Conservation (phyloP, 345 rosid genomes). For the Atalantia buxifolia region DNA sequence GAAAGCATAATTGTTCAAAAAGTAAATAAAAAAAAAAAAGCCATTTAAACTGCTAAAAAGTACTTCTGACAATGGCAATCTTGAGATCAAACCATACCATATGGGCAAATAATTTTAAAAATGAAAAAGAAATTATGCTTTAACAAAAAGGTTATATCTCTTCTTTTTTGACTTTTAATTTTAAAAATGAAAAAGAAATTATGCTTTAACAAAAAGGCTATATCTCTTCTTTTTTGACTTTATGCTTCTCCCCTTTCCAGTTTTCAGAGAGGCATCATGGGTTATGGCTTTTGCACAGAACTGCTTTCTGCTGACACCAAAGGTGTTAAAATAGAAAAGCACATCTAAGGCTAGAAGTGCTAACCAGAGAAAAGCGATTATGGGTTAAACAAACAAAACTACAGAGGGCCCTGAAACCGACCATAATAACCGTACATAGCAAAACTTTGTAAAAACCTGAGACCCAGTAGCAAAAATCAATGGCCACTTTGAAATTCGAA, state of each 20-base stretch:
- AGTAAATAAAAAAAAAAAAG: not conserved
- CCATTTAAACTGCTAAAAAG: not conserved
- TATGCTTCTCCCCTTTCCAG: no score
- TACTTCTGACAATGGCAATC: not conserved
- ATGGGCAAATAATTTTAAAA: not conserved
- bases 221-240: not conserved
- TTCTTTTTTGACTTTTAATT: not conserved
- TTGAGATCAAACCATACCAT: not conserved
- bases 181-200: not conserved
- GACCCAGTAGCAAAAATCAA: not conserved
- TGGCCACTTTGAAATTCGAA: not conserved
- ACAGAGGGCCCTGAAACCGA: constrained; percentile 1
- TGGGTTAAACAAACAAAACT: not conserved
- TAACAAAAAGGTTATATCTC: not conserved
- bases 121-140: not conserved
- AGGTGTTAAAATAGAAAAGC: not conserved
- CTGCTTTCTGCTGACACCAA: constrained; percentile 6
- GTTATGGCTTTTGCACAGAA: not conserved
- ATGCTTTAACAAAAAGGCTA: not conserved
- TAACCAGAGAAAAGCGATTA: not conserved
- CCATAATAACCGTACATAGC: not conserved
- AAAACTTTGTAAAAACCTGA: not conserved
- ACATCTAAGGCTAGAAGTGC: not conserved
- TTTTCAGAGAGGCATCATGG: not conserved
- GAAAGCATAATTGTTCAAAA: not conserved